Evolutionary conservation across 495 filamentous ascomycete genomes (phyloP), one percentile per base, ranked within the genome.

Genomic region (Glutinoglossum americanum): DNA sequence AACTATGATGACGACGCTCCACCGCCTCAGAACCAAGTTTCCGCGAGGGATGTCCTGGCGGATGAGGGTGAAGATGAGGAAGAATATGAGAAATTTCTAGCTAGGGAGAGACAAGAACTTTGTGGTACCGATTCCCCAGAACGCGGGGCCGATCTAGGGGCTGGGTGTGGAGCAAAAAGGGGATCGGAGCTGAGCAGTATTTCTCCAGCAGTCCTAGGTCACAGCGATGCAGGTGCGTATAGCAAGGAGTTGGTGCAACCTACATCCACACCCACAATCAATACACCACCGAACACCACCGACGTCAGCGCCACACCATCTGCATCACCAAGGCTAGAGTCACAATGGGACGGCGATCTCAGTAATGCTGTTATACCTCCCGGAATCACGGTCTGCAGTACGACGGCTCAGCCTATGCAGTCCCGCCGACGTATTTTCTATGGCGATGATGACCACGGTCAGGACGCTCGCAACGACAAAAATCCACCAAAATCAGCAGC

Each of bases 21-120:
- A 45, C 41, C 41, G 19, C 17, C n/a, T 23, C 41, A 19, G 21
- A 45, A 13, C 19, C 41, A 23, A 45, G n/a, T 5, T 3, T 45
- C 13, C 37, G 5, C 41, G n/a, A 21, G 3, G 28, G 54, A 37
- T 13, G 23, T 41, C n/a, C 11, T 15, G 10, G 30, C 27, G 23
- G 54, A 25, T 19, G 54, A 56, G 2, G n/a, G 23, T 25, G 54
- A 60, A 27, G 59, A 60, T 17, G 59, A 60, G 35, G 59, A 47
- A 21, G 59, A 60, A 41, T 60, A 60, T 32, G 23, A 45, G 13
- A 21, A 17, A 8, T 60, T 60, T 35, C 28, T 60, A 3, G 54
- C 48, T n/a, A 57, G 32, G 33, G 59, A 60, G 26, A 11, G 13
- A 17, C 25, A 48, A 32, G 32, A 58, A 35, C 26, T 45, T 19